These are phyloP conservation scores for Metschnikowia bowlesiae DNA, from an alignment of 805 yeast genomes.

Conservation along the genomic window DNA sequence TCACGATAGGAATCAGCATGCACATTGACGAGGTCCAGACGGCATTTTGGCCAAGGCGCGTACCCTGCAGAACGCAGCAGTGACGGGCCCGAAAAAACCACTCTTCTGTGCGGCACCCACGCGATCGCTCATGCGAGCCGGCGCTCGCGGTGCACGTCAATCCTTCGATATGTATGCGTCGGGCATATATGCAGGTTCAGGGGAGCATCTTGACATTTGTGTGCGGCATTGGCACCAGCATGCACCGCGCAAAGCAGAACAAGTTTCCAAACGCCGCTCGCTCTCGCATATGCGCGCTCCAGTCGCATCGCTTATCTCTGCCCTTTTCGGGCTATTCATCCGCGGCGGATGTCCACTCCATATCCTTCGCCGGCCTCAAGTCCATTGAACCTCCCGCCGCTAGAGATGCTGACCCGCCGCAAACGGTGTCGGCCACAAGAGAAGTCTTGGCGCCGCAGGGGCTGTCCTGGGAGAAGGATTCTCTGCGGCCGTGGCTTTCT, in stretches of 20 bases:
- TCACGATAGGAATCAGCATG: no score
- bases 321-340: background rate
- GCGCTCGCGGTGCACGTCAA: background rate
- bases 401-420: no score
- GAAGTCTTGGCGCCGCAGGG: no score
- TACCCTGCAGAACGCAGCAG: background rate
- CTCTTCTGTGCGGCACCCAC: background rate
- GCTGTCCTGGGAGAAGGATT: no score
- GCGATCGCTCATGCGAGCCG: background rate
- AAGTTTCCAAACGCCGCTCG: background rate
- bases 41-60: background rate
- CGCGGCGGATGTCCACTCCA: background rate
- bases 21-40: background rate
- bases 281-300: background rate
- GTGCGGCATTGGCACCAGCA: background rate
- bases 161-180: no score
- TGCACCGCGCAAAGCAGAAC: background rate
- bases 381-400: no score
- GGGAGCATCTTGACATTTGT: conserved; percentile 1
- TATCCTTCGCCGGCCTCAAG: no score
- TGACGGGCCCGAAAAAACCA: background rate
- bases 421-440: no score
- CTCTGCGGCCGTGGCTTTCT: background rate
- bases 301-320: background rate
- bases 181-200: background rate